Evolutionary conservation across 208 protist species (phyloP), one percentile per base, ranked within the genome.

Genomic region (Herpetomonas tarakana): DNA sequence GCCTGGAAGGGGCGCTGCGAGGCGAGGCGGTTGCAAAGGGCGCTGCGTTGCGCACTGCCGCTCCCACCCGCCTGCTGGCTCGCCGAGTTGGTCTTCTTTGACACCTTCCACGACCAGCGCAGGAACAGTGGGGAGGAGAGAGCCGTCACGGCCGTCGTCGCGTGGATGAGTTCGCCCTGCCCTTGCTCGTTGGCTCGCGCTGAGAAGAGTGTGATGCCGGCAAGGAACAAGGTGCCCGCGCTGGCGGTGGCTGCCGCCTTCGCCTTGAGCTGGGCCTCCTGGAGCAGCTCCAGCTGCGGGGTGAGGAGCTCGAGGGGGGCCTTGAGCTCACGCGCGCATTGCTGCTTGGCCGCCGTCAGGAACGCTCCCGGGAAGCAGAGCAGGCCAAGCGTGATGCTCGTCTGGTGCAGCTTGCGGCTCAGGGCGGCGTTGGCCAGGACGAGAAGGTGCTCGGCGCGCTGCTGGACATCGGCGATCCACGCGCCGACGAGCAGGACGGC

Each of bases 261-360:
- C 41, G 22, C 21, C 14, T 49, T 14, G 38, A 49, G 11, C 3
- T 57, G 31, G n/a, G 68, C 16, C 21, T 45, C 29, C 16, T 18
- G 27, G 25, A 81, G 19, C 45, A 83, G 58, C 38, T 83, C 72
- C 3, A 98, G 66, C 16, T 72, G 69, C 3, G 97, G 81, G 53
- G 82, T 65, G 11, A 99, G 81, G 22, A 91, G 90, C 71, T 99
- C 97, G 2, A 99, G 77, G 1, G 97, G 93, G 71, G 90, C 86
- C 12, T 70, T 44, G 35, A 88, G 76, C 6, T 63, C 58, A 30
- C 97, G 84, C 26, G 96, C 93, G 14, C 81, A 90, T 35, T 93
- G 76, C 86, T 99, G 98, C 62, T 98, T 89, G 24, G 96, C 98
- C n/a, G 98, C 97, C 22, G 97, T 99, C 31, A 99, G 74, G 66